Evolutionary conservation across 352 stramenopile species (phyloP), one percentile per base, ranked within the genome.

Genomic region (Pythium monospermum): DNA sequence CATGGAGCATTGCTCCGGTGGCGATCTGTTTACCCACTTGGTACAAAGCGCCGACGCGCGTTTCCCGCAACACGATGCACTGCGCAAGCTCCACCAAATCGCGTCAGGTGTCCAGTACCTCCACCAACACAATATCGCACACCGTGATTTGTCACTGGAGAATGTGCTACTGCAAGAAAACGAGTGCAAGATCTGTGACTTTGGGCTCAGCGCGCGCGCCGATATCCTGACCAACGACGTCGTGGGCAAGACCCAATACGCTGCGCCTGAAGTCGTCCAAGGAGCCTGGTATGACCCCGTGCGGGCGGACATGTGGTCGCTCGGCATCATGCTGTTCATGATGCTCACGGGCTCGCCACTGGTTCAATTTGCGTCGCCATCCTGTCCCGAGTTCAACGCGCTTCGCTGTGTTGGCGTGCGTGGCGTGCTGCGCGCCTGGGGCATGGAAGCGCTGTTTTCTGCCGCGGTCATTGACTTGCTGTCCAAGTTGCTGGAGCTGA

Each of bases 151-250:
- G 6, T 66, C 61, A 2, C 58, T 73, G 22, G 68, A 77, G 51
- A 77, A 73, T 53, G 57, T 85, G 16, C 66, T 85, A 16, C 45
- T 85, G 22, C 48, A 39, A n/a, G 54, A 73, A 27, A 72, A 68
- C 18, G 44, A 43, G 27, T 69, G 66, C 58, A 85, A 87, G 53
- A 60, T 85, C 38, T 52, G 64, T 8, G 72, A 85, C 49, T 84
- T 85, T 39, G 71, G 76, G 1, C 64, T 85, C 28, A 71, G 61
- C 31, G 69, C 56, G 6, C 57, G 35, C 53, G 53, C 42, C n/a
- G 44, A 53, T 21, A 12, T 50, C 3, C 27, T 46, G 18, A 44
- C 33, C 21, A n/a, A 48, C 19, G 33, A 53, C 0, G 43, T 60
- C 31, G 52, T 49, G 19, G 52, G 52, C 43, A 60, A 60, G 44